phyloP scores from a whole-genome alignment of 2,329 filamentous ascomycete genomes.

The Diaporthe ampelina region DNA sequence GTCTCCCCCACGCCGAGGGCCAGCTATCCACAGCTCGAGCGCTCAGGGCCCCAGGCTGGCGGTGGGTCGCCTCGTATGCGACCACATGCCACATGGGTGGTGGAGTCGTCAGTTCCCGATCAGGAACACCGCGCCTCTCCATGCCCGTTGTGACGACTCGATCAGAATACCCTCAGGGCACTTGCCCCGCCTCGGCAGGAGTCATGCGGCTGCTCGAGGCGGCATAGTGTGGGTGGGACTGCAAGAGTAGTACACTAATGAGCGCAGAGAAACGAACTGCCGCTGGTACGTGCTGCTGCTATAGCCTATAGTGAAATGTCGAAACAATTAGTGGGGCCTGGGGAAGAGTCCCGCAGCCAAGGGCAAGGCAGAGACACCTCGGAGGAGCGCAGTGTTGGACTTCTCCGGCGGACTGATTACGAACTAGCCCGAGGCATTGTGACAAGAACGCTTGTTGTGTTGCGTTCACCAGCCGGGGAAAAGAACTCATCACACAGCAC shows the following conservation, averaged over 20 bases:
- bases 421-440: not conserved
- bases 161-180: not conserved
- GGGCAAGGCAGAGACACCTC: not conserved
- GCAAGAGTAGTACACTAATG: not conserved
- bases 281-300: not conserved
- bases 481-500: not conserved
- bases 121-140: not conserved
- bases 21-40: not conserved
- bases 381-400: not conserved
- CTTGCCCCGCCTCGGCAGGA: not conserved
- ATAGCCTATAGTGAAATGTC: not conserved
- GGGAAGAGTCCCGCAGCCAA: not conserved
- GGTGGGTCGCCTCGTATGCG: slow-evolving; percentile 1
- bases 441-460: not conserved
- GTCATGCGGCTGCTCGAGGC: not conserved
- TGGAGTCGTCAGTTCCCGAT: not conserved
- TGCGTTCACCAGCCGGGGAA: not conserved
- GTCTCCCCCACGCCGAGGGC: slow-evolving; percentile 16
- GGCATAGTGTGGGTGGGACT: not conserved
- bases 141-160: not conserved
- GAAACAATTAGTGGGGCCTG: slow-evolving; percentile 15
- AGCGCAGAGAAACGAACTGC: slow-evolving; percentile 13
- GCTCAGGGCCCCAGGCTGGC: not conserved
- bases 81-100: slow-evolving; percentile 21
- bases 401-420: not conserved